Percentiles rank a stretch among this genome's conserved stretches.
These are phyloP conservation scores for Podospora sp. DNA, from an alignment of 495 filamentous ascomycete species.

Conservation along the genomic window DNA sequence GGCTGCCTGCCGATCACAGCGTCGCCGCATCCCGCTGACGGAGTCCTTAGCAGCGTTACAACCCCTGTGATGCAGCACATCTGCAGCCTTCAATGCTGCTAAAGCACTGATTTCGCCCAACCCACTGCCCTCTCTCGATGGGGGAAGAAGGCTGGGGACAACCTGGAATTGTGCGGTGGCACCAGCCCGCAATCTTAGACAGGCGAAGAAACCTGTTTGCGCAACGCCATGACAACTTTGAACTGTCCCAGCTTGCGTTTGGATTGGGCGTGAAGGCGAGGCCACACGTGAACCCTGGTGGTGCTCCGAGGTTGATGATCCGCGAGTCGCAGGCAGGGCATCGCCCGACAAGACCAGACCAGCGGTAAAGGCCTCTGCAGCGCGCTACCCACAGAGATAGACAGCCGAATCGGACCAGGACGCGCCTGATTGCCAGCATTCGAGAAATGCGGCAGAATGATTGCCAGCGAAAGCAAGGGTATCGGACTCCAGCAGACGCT, in stretches of 20 bases:
- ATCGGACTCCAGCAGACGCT: neutral
- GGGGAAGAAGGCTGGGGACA: neutral
- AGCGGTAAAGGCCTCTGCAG: constrained; percentile 6
- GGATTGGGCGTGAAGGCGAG: constrained; percentile 7
- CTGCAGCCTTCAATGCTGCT: constrained; percentile 3
- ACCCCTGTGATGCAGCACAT: neutral
- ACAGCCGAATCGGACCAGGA: constrained; percentile 14
- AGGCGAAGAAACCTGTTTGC: neutral
- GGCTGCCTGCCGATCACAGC: constrained; percentile 4
- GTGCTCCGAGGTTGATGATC: neutral
- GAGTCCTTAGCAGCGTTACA: neutral
- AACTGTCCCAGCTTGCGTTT: neutral
- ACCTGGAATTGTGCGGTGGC: no score
- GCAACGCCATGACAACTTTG: neutral
- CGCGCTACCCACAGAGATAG: neutral
- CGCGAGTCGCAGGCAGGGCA: neutral
- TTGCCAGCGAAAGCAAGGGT: neutral
- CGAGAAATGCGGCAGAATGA: neutral
- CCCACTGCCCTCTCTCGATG: neutral
- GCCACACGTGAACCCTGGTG: neutral
- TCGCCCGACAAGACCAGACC: neutral
- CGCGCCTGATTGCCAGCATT: constrained; percentile 4
- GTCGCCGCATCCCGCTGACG: constrained; percentile 4
- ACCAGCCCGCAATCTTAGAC: neutral
- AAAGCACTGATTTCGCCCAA: neutral